Percentiles rank a stretch among this genome's conserved stretches.
phyloP scores from a whole-genome alignment of 1,284 basidiomycete genomes.

The Puccinia triticina region DNA sequence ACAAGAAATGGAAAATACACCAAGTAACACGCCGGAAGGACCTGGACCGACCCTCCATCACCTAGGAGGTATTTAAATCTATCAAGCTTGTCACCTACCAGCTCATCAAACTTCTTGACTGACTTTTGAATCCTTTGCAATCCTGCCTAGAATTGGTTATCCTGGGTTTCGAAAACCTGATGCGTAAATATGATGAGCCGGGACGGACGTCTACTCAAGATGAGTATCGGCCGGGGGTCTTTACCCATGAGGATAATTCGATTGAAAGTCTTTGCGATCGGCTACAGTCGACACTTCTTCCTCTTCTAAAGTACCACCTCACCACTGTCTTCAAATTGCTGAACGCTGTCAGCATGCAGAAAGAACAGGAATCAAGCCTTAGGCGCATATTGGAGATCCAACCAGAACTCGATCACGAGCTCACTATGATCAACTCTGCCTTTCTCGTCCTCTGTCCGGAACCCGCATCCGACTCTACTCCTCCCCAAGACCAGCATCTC shows the following conservation, averaged over 20 bases:
- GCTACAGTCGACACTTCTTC: background rate
- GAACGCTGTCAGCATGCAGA: background rate
- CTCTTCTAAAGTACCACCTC: background rate
- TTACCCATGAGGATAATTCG: background rate
- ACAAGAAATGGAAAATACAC: too few species aligned
- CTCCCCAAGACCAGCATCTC: background rate
- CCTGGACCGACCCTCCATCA: too few species aligned
- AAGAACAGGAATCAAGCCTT: background rate
- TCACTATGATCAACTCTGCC: background rate
- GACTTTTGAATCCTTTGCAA: too few species aligned
- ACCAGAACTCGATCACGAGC: background rate
- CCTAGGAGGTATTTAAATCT: too few species aligned
- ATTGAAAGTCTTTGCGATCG: background rate
- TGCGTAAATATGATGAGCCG: background rate
- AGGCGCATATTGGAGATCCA: too few species aligned
- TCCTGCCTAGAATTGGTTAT: background rate
- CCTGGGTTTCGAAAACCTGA: background rate
- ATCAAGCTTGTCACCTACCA: too few species aligned
- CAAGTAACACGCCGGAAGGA: too few species aligned
- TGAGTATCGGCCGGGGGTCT: background rate
- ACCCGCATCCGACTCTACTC: background rate
- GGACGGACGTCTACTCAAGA: background rate
- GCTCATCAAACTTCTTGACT: too few species aligned
- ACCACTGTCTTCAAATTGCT: background rate
- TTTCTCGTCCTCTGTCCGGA: background rate